Percentiles rank a stretch among this genome's conserved stretches.
These are phyloP conservation scores for Wickerhamiella qilinensis DNA, from an alignment of 805 yeast species.

Conservation along the genomic window DNA sequence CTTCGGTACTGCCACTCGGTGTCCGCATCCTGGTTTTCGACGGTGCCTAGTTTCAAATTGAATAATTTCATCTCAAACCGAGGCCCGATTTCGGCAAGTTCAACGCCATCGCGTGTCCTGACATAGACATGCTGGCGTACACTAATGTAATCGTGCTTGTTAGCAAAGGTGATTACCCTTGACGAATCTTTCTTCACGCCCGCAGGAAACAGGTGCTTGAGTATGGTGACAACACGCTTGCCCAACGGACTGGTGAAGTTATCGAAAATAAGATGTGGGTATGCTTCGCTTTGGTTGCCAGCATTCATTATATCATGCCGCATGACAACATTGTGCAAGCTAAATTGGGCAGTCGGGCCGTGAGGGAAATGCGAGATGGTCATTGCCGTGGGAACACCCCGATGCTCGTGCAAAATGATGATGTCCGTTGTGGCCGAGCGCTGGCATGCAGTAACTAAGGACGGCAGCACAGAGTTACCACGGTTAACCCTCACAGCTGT, in stretches of 20 bases:
- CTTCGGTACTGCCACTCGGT: conserved; percentile 94
- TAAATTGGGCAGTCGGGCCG: conserved; percentile 92
- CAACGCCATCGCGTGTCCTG: conserved; percentile 73
- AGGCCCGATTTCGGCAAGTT: conserved; percentile 95
- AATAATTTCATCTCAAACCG: conserved; percentile 90
- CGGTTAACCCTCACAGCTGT: conserved; percentile 78
- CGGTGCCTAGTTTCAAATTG: conserved; percentile 74
- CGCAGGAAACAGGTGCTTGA: conserved; percentile 88
- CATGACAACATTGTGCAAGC: conserved; percentile 82
- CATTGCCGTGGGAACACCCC: conserved; percentile 94
- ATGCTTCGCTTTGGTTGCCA: conserved; percentile 80
- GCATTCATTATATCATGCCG: conserved; percentile 80
- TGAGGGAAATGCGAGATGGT: conserved; percentile 93
- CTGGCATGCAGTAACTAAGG: conserved; percentile 69
- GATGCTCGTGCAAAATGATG: conserved; percentile 79
- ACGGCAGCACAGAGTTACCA: conserved; percentile 81
- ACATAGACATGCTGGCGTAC: conserved; percentile 94
- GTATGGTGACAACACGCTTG: conserved; percentile 56
- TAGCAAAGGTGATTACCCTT: conserved; percentile 84
- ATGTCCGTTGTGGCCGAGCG: conserved; percentile 71
- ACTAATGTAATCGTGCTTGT: conserved; percentile 78
- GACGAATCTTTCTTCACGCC: conserved; percentile 87
- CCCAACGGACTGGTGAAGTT: conserved; percentile 74
- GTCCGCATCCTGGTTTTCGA: conserved; percentile 93
- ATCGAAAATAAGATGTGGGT: conserved; percentile 88